phyloP scores from a whole-genome alignment of 1,284 basidiomycete species.

The Wallemia ichthyophaga region DNA sequence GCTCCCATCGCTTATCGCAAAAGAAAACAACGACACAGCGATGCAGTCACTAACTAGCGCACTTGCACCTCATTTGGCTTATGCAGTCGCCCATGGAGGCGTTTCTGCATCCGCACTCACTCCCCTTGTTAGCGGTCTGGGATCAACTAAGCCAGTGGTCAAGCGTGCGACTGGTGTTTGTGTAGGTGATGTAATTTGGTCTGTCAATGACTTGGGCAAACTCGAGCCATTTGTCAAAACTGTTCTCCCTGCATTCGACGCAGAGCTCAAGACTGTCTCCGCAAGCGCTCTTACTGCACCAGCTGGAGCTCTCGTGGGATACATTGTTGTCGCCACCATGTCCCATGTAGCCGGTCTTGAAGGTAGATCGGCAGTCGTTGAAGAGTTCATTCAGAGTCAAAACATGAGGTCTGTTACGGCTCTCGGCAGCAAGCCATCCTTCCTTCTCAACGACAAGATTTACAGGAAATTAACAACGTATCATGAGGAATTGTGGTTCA shows the following conservation, averaged over 20 bases:
- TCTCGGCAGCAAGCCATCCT: conserved; percentile 34
- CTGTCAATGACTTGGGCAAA: conserved; percentile 13
- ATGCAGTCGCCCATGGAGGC: conserved; percentile 21
- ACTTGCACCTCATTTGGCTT: conserved; percentile 28
- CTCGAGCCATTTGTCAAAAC: conserved; percentile 22
- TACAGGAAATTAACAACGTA: conserved; percentile 35
- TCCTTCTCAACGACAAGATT: conserved; percentile 57
- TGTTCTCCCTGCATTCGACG: conserved; percentile 32
- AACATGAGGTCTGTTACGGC: conserved; percentile 7
- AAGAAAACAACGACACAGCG: conserved; percentile 39
- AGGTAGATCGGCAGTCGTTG: background rate
- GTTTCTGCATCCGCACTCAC: conserved; percentile 21
- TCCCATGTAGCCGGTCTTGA: background rate
- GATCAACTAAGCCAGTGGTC: conserved; percentile 24
- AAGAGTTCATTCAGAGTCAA: background rate
- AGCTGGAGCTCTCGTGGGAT: conserved; percentile 48
- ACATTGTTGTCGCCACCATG: conserved; percentile 37
- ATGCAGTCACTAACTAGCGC: conserved; percentile 28
- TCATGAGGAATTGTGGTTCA: conserved; percentile 46
- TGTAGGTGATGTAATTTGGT: conserved; percentile 24
- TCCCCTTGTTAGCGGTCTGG: conserved; percentile 37
- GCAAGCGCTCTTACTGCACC: conserved; percentile 27
- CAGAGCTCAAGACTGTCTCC: conserved; percentile 31
- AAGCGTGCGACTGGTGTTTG: conserved; percentile 25
- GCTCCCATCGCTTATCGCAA: conserved; percentile 30